A percentile compares a stretch with the other conserved stretches of the same genome.
Evolutionary conservation across 768 basidiomycete species (phyloP).

Genomic region (Mycena alexandri): DNA sequence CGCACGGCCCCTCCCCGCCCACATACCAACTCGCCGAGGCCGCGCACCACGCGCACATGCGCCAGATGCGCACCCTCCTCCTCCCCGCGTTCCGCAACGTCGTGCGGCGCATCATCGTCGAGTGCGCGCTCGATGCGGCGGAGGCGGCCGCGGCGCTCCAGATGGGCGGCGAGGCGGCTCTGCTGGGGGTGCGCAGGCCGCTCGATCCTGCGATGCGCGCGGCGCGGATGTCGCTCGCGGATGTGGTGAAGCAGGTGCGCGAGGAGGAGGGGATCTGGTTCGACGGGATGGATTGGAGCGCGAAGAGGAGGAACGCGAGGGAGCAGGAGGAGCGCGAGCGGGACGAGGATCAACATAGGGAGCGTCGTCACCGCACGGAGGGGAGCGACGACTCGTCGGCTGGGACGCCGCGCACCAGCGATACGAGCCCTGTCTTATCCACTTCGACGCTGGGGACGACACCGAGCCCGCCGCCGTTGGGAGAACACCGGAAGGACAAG

Average conservation of each 20-base stretch:
- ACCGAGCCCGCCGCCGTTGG: constrained; percentile 75
- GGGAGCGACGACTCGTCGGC: constrained; percentile 65
- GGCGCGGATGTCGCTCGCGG: constrained; percentile 69
- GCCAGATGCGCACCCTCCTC: constrained; percentile 71
- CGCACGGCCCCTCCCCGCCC: constrained; percentile 65
- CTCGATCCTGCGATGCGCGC: constrained; percentile 69
- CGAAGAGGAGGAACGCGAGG: constrained; percentile 56
- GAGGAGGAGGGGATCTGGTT: constrained; percentile 79
- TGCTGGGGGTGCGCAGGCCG: constrained; percentile 39
- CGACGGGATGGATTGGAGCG: constrained; percentile 79
- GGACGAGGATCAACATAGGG: constrained; percentile 38
- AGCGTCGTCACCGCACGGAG: constrained; percentile 13
- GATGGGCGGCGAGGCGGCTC: constrained; percentile 41
- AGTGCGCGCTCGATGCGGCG: constrained; percentile 61
- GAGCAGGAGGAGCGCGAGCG: constrained; percentile 44
- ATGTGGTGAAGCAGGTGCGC: constrained; percentile 68
- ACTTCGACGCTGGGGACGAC: constrained; percentile 84
- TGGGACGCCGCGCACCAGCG: constrained; percentile 59
- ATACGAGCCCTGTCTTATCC: constrained; percentile 80
- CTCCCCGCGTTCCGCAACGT: constrained; percentile 77
- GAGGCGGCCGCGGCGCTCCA: constrained; percentile 38
- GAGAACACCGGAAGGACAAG: constrained; percentile 47
- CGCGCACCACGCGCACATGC: constrained; percentile 59
- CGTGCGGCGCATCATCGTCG: constrained; percentile 74
- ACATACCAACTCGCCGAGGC: constrained; percentile 55